Conservation (phyloP, 306 rosid genomes). For the Quercus ilex region DNA sequence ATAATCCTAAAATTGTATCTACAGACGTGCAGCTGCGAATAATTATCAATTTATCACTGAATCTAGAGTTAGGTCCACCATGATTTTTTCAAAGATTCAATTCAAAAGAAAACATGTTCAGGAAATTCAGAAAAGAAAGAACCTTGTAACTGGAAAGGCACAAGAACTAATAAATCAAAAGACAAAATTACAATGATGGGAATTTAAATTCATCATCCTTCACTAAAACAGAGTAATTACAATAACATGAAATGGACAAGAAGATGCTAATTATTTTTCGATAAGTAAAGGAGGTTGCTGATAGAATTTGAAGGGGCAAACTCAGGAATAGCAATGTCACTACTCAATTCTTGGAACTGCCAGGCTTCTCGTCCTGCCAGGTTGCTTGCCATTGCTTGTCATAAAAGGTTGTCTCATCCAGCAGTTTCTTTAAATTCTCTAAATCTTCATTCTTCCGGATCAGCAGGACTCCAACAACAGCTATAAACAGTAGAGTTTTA, state of each 20-base stretch:
- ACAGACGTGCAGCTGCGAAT: not conserved
- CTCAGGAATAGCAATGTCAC: conserved; percentile 14
- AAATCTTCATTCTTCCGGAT: conserved; percentile 91
- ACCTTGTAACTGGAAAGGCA: not conserved
- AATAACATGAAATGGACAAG: not conserved
- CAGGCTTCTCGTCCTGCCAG: conserved; percentile 80
- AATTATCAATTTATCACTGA: too few species aligned
- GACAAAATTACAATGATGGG: not conserved
- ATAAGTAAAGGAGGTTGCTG: not conserved
- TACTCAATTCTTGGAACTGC: conserved; percentile 45
- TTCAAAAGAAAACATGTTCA: not conserved
- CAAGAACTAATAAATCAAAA: not conserved
- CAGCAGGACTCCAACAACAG: conserved; percentile 85
- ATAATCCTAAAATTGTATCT: not conserved
- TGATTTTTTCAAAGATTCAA: not conserved
- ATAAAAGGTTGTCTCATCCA: conserved; percentile 89
- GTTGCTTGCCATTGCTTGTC: conserved; percentile 99
- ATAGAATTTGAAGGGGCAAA: not conserved
- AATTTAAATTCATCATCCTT: not conserved
- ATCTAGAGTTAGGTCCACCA: not conserved
- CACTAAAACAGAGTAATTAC: not conserved
- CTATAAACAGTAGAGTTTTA: conserved; percentile 83
- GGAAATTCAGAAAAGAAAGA: not conserved
- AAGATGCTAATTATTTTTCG: not conserved
- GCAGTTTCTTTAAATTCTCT: conserved; percentile 69